Percentiles rank a stretch among this genome's conserved stretches.
These are phyloP conservation scores for Russula earlei DNA, from an alignment of 768 basidiomycete species.

Conservation along the genomic window DNA sequence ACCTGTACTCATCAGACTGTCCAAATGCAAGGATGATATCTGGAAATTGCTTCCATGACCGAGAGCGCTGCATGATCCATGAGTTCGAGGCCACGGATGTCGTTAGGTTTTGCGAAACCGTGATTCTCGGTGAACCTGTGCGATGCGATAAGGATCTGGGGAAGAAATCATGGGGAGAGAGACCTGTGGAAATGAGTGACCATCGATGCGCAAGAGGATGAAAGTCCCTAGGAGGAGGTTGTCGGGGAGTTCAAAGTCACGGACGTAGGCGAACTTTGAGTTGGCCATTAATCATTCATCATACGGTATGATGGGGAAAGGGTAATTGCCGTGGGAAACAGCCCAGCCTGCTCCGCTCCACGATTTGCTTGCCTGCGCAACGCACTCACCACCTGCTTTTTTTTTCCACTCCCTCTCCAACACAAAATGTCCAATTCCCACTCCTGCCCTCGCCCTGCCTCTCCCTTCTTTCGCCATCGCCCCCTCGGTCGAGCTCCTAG, in stretches of 20 bases:
- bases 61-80: conserved; percentile 87
- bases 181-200: conserved; percentile 91
- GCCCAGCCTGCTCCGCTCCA: background rate
- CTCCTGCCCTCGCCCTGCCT: conserved; percentile 20
- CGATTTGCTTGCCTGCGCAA: too few species aligned
- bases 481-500: conserved; percentile 73
- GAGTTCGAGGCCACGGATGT: conserved; percentile 70
- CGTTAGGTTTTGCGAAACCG: conserved; percentile 84
- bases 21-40: conserved; percentile 88
- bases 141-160: background rate
- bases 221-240: conserved; percentile 74
- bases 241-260: conserved; percentile 83
- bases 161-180: conserved; percentile 10
- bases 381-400: too few species aligned
- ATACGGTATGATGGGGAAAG: background rate
- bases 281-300: conserved; percentile 90
- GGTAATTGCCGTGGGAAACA: conserved; percentile 11
- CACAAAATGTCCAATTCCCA: background rate
- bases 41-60: conserved; percentile 71
- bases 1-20: conserved; percentile 98
- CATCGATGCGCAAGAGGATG: conserved; percentile 82
- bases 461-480: conserved; percentile 54
- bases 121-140: conserved; percentile 79
- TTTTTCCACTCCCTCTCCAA: background rate
- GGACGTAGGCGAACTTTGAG: conserved; percentile 87